phyloP scores from a whole-genome alignment of 345 rosid genomes.

The Triadica sebifera region DNA sequence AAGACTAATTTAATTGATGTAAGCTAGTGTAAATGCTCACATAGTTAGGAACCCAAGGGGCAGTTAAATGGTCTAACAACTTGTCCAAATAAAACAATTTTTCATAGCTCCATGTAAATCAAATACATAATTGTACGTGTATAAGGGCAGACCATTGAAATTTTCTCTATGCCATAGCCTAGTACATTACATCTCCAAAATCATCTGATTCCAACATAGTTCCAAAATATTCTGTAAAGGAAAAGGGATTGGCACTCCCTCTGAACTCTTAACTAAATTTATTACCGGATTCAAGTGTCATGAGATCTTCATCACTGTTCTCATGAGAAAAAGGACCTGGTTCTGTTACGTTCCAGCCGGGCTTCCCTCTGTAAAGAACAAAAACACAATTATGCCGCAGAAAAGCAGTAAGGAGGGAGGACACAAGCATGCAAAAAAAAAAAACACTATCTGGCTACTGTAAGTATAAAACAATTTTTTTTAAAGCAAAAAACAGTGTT shows the following conservation, averaged over 20 bases:
- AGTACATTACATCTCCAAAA: background rate
- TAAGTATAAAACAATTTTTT: background rate
- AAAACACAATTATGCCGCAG: background rate
- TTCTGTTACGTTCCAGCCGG: conserved; percentile 82
- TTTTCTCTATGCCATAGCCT: background rate
- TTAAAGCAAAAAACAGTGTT: no score
- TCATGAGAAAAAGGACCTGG: conserved; percentile 73
- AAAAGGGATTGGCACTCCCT: conserved; percentile 4
- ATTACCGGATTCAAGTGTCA: background rate
- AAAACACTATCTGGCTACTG: background rate
- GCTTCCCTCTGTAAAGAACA: conserved; percentile 74
- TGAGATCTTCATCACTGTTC: conserved; percentile 18
- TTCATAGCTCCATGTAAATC: background rate
- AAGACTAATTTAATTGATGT: no score
- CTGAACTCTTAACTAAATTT: background rate
- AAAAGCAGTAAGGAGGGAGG: background rate
- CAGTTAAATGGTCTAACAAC: background rate
- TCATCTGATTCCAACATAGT: background rate
- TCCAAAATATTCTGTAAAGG: background rate
- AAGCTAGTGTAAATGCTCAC: no score
- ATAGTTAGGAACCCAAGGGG: background rate
- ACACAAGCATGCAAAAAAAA: background rate
- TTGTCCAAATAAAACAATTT: background rate
- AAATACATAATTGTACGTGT: background rate
- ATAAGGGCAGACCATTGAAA: background rate